These are phyloP conservation scores for Pholiota adiposa DNA, from an alignment of 1,284 basidiomycete species.

Conservation along the genomic window DNA sequence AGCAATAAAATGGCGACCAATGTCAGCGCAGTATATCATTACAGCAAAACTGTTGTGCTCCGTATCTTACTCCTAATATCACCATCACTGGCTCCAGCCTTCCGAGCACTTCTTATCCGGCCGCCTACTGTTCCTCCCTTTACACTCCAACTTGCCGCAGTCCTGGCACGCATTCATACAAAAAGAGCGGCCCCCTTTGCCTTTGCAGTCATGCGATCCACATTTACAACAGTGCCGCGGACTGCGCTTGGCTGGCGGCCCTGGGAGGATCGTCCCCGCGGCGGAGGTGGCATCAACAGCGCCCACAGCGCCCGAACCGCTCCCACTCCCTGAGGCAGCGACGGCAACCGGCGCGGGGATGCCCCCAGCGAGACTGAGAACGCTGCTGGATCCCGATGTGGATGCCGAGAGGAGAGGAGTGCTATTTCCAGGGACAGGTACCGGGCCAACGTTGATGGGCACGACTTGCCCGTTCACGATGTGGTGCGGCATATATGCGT, in stretches of 20 bases:
- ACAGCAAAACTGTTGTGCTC: too few relatives aligned
- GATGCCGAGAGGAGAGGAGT: not conserved
- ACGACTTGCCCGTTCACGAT: conserved; percentile 29
- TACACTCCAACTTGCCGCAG: conserved; percentile 73
- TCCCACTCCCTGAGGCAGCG: not conserved
- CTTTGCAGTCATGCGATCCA: conserved; percentile 75
- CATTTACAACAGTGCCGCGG: conserved; percentile 70
- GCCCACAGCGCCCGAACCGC: not conserved
- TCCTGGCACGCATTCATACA: conserved; percentile 75
- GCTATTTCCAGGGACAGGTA: not conserved
- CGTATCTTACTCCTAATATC: too few relatives aligned
- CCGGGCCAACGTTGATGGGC: conserved; percentile 11
- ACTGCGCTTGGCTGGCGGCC: conserved; percentile 34
- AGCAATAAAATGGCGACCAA: too few relatives aligned
- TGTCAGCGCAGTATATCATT: too few relatives aligned
- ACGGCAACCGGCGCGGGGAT: not conserved
- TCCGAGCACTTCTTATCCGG: conserved; percentile 73
- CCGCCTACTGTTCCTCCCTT: conserved; percentile 70
- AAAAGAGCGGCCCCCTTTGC: conserved; percentile 72
- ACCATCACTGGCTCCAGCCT: conserved; percentile 47
- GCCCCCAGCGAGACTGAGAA: not conserved
- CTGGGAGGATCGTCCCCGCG: conserved; percentile 10
- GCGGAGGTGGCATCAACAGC: not conserved
- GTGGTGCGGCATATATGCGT: conserved; percentile 28
- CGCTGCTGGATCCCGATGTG: not conserved